phyloP scores from a whole-genome alignment of 768 basidiomycete species.

The Termitomyces sp. region DNA sequence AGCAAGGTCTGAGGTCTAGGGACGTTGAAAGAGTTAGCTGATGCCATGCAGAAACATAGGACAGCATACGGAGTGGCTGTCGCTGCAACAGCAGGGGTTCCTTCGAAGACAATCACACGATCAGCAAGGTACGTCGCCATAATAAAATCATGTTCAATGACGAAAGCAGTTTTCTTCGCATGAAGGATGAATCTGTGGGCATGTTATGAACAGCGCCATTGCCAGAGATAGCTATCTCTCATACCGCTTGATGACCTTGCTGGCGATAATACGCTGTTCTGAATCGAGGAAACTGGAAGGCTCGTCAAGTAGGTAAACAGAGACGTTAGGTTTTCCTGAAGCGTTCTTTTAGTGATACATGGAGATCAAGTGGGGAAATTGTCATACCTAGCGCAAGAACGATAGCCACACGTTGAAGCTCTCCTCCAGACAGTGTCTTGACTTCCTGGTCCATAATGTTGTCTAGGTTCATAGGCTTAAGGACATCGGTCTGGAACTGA shows the following conservation, averaged over 20 bases:
- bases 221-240: conserved; percentile 8
- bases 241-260: conserved; percentile 95
- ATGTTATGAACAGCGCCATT: background rate
- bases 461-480: conserved; percentile 97
- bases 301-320: conserved; percentile 95
- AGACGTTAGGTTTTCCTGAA: conserved; percentile 67
- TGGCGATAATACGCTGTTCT: conserved; percentile 97
- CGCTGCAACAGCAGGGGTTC: conserved; percentile 79
- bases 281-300: conserved; percentile 92
- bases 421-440: conserved; percentile 97
- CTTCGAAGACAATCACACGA: conserved; percentile 91
- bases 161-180: conserved; percentile 95
- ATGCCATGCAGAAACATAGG: background rate
- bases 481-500: conserved; percentile 98
- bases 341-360: background rate
- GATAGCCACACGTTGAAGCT: conserved; percentile 96
- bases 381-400: conserved; percentile 78
- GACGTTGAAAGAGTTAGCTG: background rate
- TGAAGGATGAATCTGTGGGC: conserved; percentile 79
- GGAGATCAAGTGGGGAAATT: background rate
- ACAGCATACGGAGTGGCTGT: conserved; percentile 81
- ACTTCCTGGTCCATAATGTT: conserved; percentile 97
- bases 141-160: conserved; percentile 99
- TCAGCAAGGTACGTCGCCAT: conserved; percentile 99
- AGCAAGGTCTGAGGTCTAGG: conserved; percentile 87